Evolutionary conservation across 2,329 filamentous ascomycete genomes (phyloP).

Genomic region (Cercospora citrullina): DNA sequence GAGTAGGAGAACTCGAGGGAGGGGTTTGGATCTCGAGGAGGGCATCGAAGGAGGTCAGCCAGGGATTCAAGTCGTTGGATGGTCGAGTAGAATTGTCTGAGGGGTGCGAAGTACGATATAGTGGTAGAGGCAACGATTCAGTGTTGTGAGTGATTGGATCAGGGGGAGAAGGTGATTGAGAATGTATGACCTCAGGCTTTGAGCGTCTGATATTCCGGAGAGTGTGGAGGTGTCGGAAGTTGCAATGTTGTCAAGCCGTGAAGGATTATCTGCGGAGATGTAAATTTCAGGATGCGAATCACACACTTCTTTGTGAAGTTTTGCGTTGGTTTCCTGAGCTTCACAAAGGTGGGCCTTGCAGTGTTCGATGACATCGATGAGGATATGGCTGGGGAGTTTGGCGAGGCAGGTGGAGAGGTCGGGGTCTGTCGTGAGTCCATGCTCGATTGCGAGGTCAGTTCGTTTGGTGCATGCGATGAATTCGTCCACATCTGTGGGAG

Average conservation of each 20-base stretch:
- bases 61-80: not conserved
- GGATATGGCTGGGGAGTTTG: not conserved
- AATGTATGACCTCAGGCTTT: not conserved
- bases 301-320: not conserved
- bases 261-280: not conserved
- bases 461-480: not conserved
- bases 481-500: not conserved
- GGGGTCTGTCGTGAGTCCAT: not conserved
- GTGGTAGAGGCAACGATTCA: not conserved
- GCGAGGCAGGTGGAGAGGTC: not conserved
- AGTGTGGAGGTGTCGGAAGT: not conserved
- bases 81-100: not conserved
- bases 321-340: not conserved
- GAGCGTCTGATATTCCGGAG: not conserved
- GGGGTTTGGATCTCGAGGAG: not conserved
- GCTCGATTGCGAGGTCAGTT: not conserved
- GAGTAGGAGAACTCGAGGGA: not conserved
- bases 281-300: not conserved
- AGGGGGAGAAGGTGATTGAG: not conserved
- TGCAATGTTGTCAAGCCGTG: not conserved
- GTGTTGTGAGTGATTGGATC: not conserved
- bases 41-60: no score
- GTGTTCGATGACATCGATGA: not conserved
- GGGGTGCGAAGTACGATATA: not conserved
- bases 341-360: not conserved